Base-by-base conservation (phyloP, 495 filamentous ascomycete species). In the Penicillium psychrofluorescens region DNA sequence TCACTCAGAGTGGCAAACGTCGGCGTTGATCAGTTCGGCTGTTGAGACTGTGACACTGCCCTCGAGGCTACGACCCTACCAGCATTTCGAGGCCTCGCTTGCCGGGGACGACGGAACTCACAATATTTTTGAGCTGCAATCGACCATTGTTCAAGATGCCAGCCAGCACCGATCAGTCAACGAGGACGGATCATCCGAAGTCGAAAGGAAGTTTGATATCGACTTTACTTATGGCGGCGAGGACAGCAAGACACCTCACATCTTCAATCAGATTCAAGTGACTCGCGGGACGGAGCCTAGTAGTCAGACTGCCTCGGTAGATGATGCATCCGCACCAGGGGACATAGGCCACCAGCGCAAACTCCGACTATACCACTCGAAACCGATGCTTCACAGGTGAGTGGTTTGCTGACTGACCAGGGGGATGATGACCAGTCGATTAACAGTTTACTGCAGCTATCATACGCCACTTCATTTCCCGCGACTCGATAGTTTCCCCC, bases 31-130 rank as follows among this genome's bases (percentile, higher is more conserved):
- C 48, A 80, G 82, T 7, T 75, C 82, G 6, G 85, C 88, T 7
- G 52, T 96, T 27, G 92, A 99, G 61, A 89, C 77, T 27, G 75
- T 83, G 29, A 88, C 83, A 4, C 66, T 99, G 27, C 88, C 88
- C 10, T 80, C 86, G 8, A 74, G 90, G 28, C 61, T 95, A 42
- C 80, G 76, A 35, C 66, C 74, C 4, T 66, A 64, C 28, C 56
- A 70, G n/a, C 72, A 79, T 46, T 75, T 96, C 55, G 80, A 84
- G 49, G 77, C 81, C 6, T 72, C 79, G 6, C 62, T 96, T 22
- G 88, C 88, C 36, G 72, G 81, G 9, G 85, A 85, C 36, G 63
- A 68, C 53, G 88, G 86, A 6, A 85, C 80, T 45, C 88, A 90
- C 54, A 85, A 72, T 36, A 85, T 95, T 34, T 90, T 84, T 14